Evolutionary conservation across 495 filamentous ascomycete genomes (phyloP), one percentile per base, ranked within the genome.

Genomic region (Terfezia boudieri): DNA sequence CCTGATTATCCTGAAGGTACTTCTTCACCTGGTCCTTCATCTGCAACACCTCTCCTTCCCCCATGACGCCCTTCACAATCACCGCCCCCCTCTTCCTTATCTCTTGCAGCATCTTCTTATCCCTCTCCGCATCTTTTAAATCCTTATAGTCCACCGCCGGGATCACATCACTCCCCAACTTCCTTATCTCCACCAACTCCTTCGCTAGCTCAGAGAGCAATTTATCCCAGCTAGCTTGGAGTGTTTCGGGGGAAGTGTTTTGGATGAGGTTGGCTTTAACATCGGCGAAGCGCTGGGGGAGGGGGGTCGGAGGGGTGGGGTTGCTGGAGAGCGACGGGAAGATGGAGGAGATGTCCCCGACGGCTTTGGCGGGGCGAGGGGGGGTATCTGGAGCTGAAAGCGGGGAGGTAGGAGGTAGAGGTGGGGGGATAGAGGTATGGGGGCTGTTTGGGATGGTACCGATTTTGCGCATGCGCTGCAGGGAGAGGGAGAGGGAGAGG

Each of bases 331-430:
- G 71, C 16, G 83, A 87, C 3, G 81, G 81, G 55, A 94, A 94
- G 7, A 86, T 76, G 56, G 82, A 83, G 0, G 83, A 86, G 52
- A 94, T 93, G 63, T 90, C 81, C 5, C 86, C 86, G 2, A 68
- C 64, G 11, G 72, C 65, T 58, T 76, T 76, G 23, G 57, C 43
- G 4, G 26, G 26, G 7, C 26, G 26, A 7, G 26, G 26, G 26
- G 26, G 26, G 20, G 20, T 20, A 32, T 32, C 2, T 32, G 26
- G 4, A 7, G 26, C 26, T 0, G 7, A 32, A 32, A 7, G 26
- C 7, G 26, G 26, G 26, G 7, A 32, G 26, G 26, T 7, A 7
- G 26, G 26, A 7, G 26, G 7, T 32, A 7, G 26, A 32, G 26
- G 26, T 32, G 26, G 2, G 1, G 26, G 26, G 7, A 32, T 32